phyloP scores from a whole-genome alignment of 371 early-diverging fungal genomes.

The Mortierella sp. region DNA sequence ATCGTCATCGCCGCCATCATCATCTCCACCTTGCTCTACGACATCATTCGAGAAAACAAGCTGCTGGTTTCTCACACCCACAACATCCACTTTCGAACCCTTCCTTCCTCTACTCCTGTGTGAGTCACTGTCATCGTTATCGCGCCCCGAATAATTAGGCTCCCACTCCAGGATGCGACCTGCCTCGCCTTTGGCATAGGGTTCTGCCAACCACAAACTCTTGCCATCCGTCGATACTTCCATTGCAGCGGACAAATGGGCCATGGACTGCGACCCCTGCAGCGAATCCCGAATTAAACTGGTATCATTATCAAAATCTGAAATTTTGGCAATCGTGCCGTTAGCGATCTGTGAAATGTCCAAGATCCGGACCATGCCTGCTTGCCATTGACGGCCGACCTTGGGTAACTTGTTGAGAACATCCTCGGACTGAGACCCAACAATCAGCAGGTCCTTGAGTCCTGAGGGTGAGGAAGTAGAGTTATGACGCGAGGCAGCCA shows the following conservation, averaged over 20 bases:
- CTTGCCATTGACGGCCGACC: conserved; percentile 48
- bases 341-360: conserved; percentile 23
- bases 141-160: conserved; percentile 21
- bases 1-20: conserved; percentile 24
- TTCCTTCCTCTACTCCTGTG: not conserved
- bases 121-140: conserved; percentile 5
- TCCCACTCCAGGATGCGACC: conserved; percentile 50
- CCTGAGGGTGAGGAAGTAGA: not conserved
- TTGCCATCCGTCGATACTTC: conserved; percentile 34
- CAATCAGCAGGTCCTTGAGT: conserved; percentile 21
- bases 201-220: conserved; percentile 50
- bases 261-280: conserved; percentile 48
- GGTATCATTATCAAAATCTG: conserved; percentile 18
- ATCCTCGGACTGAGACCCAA: conserved; percentile 50
- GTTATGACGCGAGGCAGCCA: not conserved
- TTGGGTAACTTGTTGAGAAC: conserved; percentile 22
- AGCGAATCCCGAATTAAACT: conserved; percentile 29
- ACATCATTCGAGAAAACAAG: conserved; percentile 12
- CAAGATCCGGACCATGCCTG: conserved; percentile 43
- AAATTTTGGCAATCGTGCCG: conserved; percentile 21
- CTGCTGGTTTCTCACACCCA: conserved; percentile 18
- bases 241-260: conserved; percentile 53
- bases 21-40: conserved; percentile 6
- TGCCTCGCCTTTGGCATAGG: conserved; percentile 32
- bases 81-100: not conserved